These are phyloP conservation scores for Leucocoprinus birnbaumii DNA, from an alignment of 768 basidiomycete species.

Conservation along the genomic window DNA sequence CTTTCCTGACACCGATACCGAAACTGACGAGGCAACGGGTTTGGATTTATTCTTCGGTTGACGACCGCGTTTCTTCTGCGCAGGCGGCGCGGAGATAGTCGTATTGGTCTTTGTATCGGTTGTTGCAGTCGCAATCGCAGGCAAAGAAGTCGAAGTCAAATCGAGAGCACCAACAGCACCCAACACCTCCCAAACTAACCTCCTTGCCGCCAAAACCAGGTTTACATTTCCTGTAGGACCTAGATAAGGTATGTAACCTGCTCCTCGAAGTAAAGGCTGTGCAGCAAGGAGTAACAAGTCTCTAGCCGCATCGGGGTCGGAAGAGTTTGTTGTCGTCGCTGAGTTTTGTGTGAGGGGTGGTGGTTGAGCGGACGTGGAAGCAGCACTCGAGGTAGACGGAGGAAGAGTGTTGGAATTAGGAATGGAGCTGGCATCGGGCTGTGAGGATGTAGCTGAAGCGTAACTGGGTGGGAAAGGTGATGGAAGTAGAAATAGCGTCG, in stretches of 20 bases:
- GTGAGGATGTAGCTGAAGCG: background rate
- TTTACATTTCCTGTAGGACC: conserved; percentile 11
- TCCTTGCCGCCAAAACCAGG: background rate
- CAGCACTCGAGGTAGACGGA: background rate
- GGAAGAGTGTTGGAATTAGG: too few relatives aligned
- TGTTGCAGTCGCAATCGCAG: too few relatives aligned
- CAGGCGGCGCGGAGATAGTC: too few relatives aligned
- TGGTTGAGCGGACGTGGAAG: background rate
- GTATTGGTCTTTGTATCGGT: too few relatives aligned
- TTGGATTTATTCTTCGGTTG: too few relatives aligned
- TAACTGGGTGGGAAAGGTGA: background rate
- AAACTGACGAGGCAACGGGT: too few relatives aligned
- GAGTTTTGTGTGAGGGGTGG: background rate
- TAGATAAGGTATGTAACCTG: background rate
- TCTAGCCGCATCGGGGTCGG: background rate
- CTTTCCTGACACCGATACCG: too few relatives aligned
- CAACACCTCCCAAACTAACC: background rate
- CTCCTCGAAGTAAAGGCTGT: conserved; percentile 10
- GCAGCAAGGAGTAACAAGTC: conserved; percentile 1
- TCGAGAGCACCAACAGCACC: background rate
- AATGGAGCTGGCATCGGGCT: background rate
- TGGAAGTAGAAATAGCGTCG: background rate
- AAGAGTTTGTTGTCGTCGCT: background rate
- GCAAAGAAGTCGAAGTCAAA: background rate
- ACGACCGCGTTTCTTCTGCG: too few relatives aligned